phyloP scores from a whole-genome alignment of 352 stramenopile species.

The Pythium myriotylum region DNA sequence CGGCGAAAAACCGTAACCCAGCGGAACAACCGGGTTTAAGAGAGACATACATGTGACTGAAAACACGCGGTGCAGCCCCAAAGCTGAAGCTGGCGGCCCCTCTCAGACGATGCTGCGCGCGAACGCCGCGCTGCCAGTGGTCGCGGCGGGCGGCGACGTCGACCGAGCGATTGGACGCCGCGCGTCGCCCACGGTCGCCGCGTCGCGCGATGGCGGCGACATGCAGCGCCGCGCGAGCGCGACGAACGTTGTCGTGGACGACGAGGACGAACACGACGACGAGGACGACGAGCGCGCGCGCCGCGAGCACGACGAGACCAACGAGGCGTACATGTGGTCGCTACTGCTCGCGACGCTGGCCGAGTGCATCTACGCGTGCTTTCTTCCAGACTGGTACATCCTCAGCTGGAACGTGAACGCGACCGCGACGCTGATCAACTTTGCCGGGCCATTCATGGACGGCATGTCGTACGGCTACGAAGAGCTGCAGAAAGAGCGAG shows the following conservation, averaged over 20 bases:
- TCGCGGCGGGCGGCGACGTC: constrained; percentile 1
- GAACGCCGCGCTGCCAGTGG: constrained; percentile 17
- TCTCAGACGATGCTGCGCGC: constrained; percentile 14
- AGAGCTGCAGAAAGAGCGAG: constrained; percentile 35
- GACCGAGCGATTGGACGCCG: constrained; percentile 1
- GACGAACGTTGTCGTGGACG: too few relatives aligned
- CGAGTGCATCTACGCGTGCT: constrained; percentile 84
- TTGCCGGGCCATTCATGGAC: constrained; percentile 76
- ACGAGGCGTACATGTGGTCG: constrained; percentile 69
- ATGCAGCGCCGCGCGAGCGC: constrained; percentile 11
- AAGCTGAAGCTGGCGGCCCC: constrained; percentile 3
- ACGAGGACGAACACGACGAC: neutral
- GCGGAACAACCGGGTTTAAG: neutral
- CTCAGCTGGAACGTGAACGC: constrained; percentile 49
- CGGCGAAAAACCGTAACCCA: constrained; percentile 17
- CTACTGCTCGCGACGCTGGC: constrained; percentile 66
- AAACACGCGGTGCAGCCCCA: constrained; percentile 6
- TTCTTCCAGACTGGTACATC: constrained; percentile 55
- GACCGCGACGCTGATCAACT: constrained; percentile 73
- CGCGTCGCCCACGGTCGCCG: constrained; percentile 5
- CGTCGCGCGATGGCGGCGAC: neutral
- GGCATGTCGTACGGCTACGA: constrained; percentile 68
- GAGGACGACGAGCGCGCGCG: constrained; percentile 24
- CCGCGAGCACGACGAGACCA: constrained; percentile 38
- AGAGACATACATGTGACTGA: constrained; percentile 1